Percentiles rank a stretch among this genome's conserved stretches.
phyloP scores from a whole-genome alignment of 257 asterid genomes.

The Scutellaria baicalensis region DNA sequence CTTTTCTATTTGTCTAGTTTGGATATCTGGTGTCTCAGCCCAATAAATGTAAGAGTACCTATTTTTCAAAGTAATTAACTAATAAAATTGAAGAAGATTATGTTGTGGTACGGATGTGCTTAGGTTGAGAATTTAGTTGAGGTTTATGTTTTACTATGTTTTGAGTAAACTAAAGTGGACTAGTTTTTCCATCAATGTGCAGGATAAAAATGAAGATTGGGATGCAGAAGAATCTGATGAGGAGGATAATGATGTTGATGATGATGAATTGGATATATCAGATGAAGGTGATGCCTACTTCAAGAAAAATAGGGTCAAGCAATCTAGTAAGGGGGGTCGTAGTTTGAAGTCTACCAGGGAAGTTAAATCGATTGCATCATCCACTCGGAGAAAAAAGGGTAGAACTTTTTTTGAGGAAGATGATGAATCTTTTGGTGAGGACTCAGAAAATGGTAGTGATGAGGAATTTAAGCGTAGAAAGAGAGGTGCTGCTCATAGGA shows the following conservation, averaged over 20 bases:
- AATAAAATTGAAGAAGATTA: neutral
- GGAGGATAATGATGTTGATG: slow-evolving; percentile 50
- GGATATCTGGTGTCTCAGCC: too few species aligned
- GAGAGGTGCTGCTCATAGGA: slow-evolving; percentile 51
- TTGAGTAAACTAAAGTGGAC: slow-evolving; percentile 10
- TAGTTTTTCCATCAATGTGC: slow-evolving; percentile 20
- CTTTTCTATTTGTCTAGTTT: too few species aligned
- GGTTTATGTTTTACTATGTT: neutral
- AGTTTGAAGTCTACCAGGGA: slow-evolving; percentile 55
- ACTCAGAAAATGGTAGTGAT: slow-evolving; percentile 62
- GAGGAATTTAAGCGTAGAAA: slow-evolving; percentile 56
- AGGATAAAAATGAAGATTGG: slow-evolving; percentile 89
- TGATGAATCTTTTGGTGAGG: slow-evolving; percentile 70
- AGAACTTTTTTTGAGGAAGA: slow-evolving; percentile 62
- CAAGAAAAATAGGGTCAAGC: slow-evolving; percentile 53
- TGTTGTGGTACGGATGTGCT: neutral
- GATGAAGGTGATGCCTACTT: slow-evolving; percentile 61
- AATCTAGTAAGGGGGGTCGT: slow-evolving; percentile 46
- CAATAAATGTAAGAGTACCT: too few species aligned
- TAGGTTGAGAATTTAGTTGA: neutral
- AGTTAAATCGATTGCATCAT: slow-evolving; percentile 31
- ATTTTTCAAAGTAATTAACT: neutral
- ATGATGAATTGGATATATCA: slow-evolving; percentile 62
- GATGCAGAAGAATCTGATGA: slow-evolving; percentile 91
- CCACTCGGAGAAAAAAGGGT: slow-evolving; percentile 58